Conservation (phyloP, 2,329 filamentous ascomycete species). For the Phialophora macrospora region DNA sequence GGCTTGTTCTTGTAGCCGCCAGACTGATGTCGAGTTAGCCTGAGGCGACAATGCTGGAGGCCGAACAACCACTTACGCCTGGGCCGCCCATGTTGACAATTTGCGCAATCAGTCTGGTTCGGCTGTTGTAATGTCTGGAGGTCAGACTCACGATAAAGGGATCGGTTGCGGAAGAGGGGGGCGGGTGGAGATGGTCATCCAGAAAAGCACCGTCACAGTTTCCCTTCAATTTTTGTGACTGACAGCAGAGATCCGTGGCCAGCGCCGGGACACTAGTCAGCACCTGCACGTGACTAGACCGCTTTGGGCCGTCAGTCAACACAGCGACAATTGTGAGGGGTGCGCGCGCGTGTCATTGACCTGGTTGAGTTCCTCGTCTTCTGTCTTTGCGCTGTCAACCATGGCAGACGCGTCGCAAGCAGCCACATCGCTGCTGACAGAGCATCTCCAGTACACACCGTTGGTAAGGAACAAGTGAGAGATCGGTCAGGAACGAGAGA, state of each 20-base stretch:
- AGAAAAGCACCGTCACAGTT: constrained; percentile 8
- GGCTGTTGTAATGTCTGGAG: constrained; percentile 27
- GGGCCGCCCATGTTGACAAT: constrained; percentile 38
- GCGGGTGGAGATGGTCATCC: constrained; percentile 16
- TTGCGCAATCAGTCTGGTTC: constrained; percentile 11
- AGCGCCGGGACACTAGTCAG: not conserved
- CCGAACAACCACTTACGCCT: constrained; percentile 23
- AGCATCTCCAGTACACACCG: constrained; percentile 94
- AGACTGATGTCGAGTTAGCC: constrained; percentile 22
- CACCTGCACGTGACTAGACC: constrained; percentile 1
- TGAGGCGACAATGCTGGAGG: not conserved
- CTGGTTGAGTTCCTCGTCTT: not conserved
- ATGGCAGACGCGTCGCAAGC: constrained; percentile 41
- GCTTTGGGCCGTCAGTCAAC: constrained; percentile 5
- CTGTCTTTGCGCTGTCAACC: not conserved
- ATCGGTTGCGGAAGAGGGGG: constrained; percentile 14
- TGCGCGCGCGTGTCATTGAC: not conserved
- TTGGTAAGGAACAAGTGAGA: constrained; percentile 66
- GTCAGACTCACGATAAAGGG: constrained; percentile 31
- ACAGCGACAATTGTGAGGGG: not conserved
- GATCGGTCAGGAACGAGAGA: not conserved
- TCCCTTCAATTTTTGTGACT: constrained; percentile 15
- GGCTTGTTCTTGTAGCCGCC: constrained; percentile 41
- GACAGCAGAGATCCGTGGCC: constrained; percentile 7
- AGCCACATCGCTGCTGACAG: constrained; percentile 73